Percentiles rank a stretch among this genome's conserved stretches.
Conservation (phyloP, 108 stramenopile species). For the Licmophora abbreviata region DNA sequence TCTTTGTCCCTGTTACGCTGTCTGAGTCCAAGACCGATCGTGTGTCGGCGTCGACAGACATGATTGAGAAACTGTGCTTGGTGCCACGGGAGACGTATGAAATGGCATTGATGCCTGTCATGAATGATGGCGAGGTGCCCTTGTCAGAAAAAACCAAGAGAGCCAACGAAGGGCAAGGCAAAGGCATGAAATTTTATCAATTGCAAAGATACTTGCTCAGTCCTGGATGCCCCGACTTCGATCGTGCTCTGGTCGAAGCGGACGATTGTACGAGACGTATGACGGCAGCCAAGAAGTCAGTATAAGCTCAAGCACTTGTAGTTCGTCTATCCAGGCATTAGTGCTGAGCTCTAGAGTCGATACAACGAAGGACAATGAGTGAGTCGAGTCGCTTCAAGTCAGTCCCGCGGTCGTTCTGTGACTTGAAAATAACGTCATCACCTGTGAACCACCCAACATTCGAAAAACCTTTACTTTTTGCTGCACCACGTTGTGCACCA, state of each 20-base stretch:
- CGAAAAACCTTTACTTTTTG: too few species aligned
- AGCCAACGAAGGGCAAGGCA: conserved; percentile 67
- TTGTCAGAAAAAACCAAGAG: conserved; percentile 40
- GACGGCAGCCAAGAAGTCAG: too few species aligned
- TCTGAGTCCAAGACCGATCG: conserved; percentile 27
- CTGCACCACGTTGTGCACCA: too few species aligned
- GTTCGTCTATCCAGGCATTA: too few species aligned
- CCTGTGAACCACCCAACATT: too few species aligned
- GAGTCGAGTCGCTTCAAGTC: too few species aligned
- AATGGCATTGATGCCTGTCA: conserved; percentile 20
- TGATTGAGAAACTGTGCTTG: conserved; percentile 37
- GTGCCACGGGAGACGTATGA: conserved; percentile 55
- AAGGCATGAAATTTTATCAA: conserved; percentile 74
- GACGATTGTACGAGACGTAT: conserved; percentile 26
- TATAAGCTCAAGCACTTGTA: too few species aligned
- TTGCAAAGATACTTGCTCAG: conserved; percentile 41
- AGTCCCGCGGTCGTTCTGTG: too few species aligned
- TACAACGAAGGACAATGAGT: too few species aligned
- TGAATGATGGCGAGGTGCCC: conserved; percentile 5
- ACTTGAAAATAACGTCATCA: too few species aligned
- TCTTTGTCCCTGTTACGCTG: conserved; percentile 69
- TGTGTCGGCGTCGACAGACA: conserved; percentile 28
- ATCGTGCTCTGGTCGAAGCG: conserved; percentile 41
- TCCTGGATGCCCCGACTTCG: conserved; percentile 36
- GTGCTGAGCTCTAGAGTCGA: too few species aligned